Conservation (phyloP, 2,329 filamentous ascomycete genomes). For the Mycocentrospora acerina region DNA sequence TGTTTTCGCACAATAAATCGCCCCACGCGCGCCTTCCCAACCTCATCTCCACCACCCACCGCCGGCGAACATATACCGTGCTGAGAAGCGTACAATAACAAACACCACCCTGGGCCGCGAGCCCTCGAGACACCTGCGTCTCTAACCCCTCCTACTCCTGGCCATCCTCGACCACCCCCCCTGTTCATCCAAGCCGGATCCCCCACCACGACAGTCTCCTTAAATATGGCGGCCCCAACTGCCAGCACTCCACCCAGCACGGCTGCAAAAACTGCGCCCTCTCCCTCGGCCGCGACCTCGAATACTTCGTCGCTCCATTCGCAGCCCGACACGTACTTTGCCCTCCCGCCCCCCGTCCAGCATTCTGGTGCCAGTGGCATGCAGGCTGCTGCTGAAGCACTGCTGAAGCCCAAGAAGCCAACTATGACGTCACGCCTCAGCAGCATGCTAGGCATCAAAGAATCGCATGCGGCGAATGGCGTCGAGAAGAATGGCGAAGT, state of each 20-base stretch:
- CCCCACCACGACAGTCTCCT: conserved; percentile 10
- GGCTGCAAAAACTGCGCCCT: conserved; percentile 29
- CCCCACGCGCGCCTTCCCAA: conserved; percentile 34
- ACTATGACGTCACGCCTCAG: conserved; percentile 47
- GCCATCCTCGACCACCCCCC: conserved; percentile 12
- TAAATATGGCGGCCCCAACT: conserved; percentile 37
- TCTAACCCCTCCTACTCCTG: conserved; percentile 18
- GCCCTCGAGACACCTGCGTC: conserved; percentile 45
- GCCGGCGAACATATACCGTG: conserved; percentile 35
- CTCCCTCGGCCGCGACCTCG: conserved; percentile 37
- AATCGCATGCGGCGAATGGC: conserved; percentile 22
- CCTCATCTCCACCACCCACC: conserved; percentile 31
- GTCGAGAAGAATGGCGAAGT: conserved; percentile 32
- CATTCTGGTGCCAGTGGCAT: conserved; percentile 30
- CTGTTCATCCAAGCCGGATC: conserved; percentile 16
- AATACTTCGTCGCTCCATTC: conserved; percentile 42
- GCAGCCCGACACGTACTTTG: conserved; percentile 35
- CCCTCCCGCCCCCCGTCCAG: conserved; percentile 28
- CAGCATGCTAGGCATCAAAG: conserved; percentile 43
- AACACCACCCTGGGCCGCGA: conserved; percentile 36
- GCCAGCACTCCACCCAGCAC: conserved; percentile 27
- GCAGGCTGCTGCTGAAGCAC: conserved; percentile 34
- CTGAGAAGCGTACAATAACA: conserved; percentile 41
- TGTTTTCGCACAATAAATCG: conserved; percentile 31
- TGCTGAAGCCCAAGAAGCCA: conserved; percentile 41